These are phyloP conservation scores for Thalassiosira delicatula DNA, from an alignment of 352 stramenopile species.

Conservation along the genomic window DNA sequence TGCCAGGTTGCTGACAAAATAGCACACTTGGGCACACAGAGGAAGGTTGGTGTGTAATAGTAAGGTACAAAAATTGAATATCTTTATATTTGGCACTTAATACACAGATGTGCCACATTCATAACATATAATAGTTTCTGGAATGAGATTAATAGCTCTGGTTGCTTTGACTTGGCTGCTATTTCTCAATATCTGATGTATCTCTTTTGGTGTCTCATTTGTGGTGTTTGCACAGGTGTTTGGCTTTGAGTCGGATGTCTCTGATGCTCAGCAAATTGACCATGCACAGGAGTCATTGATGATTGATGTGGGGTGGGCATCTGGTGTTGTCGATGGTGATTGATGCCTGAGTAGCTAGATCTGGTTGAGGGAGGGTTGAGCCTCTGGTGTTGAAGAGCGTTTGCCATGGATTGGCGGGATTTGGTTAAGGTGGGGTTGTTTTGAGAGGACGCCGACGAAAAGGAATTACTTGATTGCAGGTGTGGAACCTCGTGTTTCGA, in stretches of 20 bases:
- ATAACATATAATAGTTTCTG: too few species aligned
- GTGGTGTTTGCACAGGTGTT: slow-evolving; percentile 4
- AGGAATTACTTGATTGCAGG: slow-evolving; percentile 23
- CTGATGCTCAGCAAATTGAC: slow-evolving; percentile 10
- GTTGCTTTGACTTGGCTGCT: too few species aligned
- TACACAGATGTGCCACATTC: too few species aligned
- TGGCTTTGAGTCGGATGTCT: slow-evolving; percentile 3
- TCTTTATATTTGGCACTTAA: too few species aligned
- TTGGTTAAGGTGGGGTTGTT: slow-evolving; percentile 6
- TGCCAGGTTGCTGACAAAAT: too few species aligned
- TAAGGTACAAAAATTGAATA: too few species aligned
- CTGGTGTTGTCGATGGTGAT: not conserved
- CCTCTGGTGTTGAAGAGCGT: not conserved
- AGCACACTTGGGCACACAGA: too few species aligned
- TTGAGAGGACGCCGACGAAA: slow-evolving; percentile 11
- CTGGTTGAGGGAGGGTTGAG: not conserved
- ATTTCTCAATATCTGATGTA: slow-evolving; percentile 16
- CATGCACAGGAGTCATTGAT: not conserved
- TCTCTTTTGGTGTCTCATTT: slow-evolving; percentile 16
- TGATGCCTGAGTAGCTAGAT: not conserved
- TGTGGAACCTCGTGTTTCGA: slow-evolving; percentile 1
- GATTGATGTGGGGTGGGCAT: not conserved
- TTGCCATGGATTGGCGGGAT: not conserved
- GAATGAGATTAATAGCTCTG: too few species aligned
- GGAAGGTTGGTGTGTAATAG: too few species aligned